Base-by-base conservation (phyloP, 495 filamentous ascomycete genomes). In the Aspergillus ellipticus region DNA sequence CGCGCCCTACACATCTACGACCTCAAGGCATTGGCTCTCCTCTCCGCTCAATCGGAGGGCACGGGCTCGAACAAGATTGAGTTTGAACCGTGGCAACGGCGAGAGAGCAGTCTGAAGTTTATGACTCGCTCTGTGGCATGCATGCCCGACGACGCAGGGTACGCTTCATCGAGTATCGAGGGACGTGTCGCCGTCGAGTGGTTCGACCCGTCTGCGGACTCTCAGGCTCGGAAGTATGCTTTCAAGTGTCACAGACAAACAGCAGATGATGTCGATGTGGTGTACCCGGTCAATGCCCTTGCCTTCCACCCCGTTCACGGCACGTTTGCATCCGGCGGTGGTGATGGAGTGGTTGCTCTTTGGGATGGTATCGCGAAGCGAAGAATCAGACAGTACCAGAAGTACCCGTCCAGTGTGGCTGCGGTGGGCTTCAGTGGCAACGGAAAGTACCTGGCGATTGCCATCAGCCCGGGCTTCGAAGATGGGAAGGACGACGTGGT, bases 321-420 rank as follows among this genome's bases (percentile, higher is more conserved):
- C 21, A 96, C 92, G 0, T 97, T 98, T 70, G 94, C 93, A 0
- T 89, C 85, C 7, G 94, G 92, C 5, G 94, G 94, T 46, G 94
- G 94, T 13, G 94, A 98, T 65, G 91, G 92, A 21, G 86, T 95
- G 22, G 92, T 96, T n/a, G 88, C 89, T 9, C 74, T 98, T 37
- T 98, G 94, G 94, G 94, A 98, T 74, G 93, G 89, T 7, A 83
- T 90, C 63, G 85, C 88, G 43, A 97, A 97, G 82, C 80, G 94
- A 63, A 82, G 94, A 66, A 89, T 97, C 63, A 76, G 89, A 55
- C 90, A 95, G 60, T 97, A 96, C 71, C 92, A 89, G 66, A 87
- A 86, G 63, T 90, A 91, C 47, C 78, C 84, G 1, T 81, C 86
- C 15, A 90, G 87, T 66, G 84, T 98, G 24, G 85, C 87, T 5